Conservation (phyloP, 2,329 filamentous ascomycete species). For the Penicillium brasilianum region DNA sequence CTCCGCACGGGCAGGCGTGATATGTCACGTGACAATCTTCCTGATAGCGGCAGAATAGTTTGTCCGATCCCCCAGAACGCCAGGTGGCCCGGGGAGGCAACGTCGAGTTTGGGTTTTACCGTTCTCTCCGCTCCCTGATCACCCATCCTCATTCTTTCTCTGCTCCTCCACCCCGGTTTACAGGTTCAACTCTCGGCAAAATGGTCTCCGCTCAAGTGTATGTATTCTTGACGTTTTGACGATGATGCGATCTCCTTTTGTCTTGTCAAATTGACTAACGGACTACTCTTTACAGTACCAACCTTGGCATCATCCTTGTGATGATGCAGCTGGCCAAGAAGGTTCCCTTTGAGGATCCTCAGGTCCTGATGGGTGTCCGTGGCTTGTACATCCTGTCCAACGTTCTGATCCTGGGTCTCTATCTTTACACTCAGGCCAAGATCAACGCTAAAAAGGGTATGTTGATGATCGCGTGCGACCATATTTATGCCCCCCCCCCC, state of each 20-base stretch:
- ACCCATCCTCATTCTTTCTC: conserved; percentile 8
- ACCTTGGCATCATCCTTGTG: conserved; percentile 90
- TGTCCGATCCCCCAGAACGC: conserved; percentile 21
- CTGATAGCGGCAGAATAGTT: conserved; percentile 9
- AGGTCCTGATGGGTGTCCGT: conserved; percentile 68
- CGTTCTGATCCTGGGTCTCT: conserved; percentile 80
- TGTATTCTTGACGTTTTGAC: conserved; percentile 33
- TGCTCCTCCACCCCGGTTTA: conserved; percentile 20
- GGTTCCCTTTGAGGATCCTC: conserved; percentile 90
- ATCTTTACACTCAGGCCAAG: conserved; percentile 80
- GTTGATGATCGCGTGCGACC: conserved; percentile 34
- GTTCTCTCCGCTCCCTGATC: conserved; percentile 7
- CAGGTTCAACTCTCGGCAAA: conserved; percentile 44
- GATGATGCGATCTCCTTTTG: conserved; percentile 1
- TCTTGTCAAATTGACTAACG: background rate
- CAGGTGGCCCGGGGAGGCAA: conserved; percentile 25
- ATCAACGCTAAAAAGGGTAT: conserved; percentile 98
- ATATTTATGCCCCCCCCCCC: background rate
- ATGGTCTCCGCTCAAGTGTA: conserved; percentile 73
- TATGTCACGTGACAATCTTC: conserved; percentile 1
- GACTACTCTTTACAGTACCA: conserved; percentile 66
- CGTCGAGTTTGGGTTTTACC: conserved; percentile 16
- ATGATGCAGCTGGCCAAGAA: conserved; percentile 99
- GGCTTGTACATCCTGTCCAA: conserved; percentile 72
- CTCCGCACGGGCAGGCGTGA: conserved; percentile 2